Evolutionary conservation across 2,329 filamentous ascomycete genomes (phyloP).

Genomic region (Triangularia verruculosa): DNA sequence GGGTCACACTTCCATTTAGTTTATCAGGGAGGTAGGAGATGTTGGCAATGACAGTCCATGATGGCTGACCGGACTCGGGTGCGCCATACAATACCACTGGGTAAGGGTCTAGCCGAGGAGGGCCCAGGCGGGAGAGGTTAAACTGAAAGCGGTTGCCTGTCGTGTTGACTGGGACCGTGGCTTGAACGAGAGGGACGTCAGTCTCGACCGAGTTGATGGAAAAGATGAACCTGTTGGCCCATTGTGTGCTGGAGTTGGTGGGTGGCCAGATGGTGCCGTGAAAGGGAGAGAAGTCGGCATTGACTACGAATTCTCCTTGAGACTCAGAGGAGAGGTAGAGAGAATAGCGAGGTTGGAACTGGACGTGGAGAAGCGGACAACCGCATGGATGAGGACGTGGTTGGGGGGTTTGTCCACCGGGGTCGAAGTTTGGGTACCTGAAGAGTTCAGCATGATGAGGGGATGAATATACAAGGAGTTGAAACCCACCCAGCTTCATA

Average conservation of each 20-base stretch:
- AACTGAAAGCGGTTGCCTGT: constrained; percentile 39
- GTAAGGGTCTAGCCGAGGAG: constrained; percentile 38
- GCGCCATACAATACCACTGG: constrained; percentile 38
- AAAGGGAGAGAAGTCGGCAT: constrained; percentile 41
- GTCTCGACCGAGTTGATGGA: constrained; percentile 36
- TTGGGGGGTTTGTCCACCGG: constrained; percentile 42
- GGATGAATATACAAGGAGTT: no score
- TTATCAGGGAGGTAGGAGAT: constrained; percentile 45
- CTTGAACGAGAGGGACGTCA: constrained; percentile 34
- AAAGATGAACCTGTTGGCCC: constrained; percentile 34
- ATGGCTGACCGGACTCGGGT: constrained; percentile 31
- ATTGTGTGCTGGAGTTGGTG: constrained; percentile 20
- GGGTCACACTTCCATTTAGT: constrained; percentile 41
- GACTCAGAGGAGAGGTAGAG: constrained; percentile 44
- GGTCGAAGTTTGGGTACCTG: constrained; percentile 42
- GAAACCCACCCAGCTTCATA: constrained; percentile 39
- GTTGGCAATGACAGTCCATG: constrained; percentile 37
- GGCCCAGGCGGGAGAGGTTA: constrained; percentile 33
- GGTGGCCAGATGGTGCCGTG: constrained; percentile 38
- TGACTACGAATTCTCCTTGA: constrained; percentile 43
- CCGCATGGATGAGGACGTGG: constrained; percentile 31
- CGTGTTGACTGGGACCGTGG: constrained; percentile 35
- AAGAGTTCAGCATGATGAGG: background rate
- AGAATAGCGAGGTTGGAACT: constrained; percentile 45
- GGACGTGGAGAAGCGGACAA: constrained; percentile 40